Conservation (phyloP, 345 rosid genomes). For the Salix caprea region DNA sequence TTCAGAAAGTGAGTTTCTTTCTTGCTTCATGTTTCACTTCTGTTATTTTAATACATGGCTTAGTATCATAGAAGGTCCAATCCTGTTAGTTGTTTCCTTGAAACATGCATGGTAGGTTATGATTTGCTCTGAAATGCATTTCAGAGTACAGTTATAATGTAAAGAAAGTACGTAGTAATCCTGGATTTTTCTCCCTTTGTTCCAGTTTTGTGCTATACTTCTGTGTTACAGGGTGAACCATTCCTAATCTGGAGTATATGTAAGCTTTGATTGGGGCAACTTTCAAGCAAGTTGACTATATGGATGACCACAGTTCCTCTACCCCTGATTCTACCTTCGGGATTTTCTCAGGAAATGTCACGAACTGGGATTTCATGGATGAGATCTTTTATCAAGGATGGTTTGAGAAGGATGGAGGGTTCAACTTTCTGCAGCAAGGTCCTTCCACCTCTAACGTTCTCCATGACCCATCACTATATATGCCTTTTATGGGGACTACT, state of each 20-base stretch:
- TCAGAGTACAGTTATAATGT: neutral
- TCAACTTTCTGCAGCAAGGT: neutral
- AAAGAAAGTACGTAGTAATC: neutral
- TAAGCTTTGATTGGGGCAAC: neutral
- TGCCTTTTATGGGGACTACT: conserved; percentile 22
- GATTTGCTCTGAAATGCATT: neutral
- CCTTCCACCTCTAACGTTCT: conserved; percentile 24
- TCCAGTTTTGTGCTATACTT: neutral
- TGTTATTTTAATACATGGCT: neutral
- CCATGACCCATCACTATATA: conserved; percentile 17
- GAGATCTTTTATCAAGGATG: conserved; percentile 64
- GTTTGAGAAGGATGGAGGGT: neutral
- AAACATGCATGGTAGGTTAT: neutral
- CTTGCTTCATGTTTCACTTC: neutral
- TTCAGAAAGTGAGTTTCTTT: neutral
- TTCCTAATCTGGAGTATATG: neutral
- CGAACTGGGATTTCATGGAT: conserved; percentile 81
- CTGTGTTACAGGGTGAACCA: neutral
- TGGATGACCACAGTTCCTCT: neutral
- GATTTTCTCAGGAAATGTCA: conserved; percentile 43
- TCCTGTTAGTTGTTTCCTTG: neutral
- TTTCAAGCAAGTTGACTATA: neutral
- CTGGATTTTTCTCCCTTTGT: neutral
- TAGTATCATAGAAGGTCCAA: neutral
- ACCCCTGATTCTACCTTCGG: conserved; percentile 37